A percentile compares a stretch with the other conserved stretches of the same genome.
Conservation (phyloP, 257 asterid genomes). For the Ligustrum vulgare region DNA sequence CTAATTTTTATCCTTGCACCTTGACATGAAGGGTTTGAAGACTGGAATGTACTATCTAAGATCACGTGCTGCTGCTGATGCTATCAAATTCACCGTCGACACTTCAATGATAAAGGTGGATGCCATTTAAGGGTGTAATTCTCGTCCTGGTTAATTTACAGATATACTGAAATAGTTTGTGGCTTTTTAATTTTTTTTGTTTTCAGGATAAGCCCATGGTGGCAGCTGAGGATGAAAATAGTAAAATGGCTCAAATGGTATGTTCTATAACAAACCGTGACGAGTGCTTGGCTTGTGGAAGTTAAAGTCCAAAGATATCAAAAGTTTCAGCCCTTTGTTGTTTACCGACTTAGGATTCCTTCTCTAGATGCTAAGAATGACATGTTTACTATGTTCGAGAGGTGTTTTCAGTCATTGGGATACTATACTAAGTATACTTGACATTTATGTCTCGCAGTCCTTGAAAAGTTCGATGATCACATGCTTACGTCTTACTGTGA, state of each 20-base stretch:
- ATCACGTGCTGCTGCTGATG: constrained; percentile 60
- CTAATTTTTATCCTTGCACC: neutral
- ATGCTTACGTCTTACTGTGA: constrained; percentile 1
- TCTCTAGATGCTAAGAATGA: neutral
- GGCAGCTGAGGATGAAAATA: constrained; percentile 44
- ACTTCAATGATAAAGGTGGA: constrained; percentile 43
- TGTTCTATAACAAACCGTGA: constrained; percentile 83
- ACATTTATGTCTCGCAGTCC: constrained; percentile 2
- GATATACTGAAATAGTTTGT: neutral
- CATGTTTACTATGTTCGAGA: neutral
- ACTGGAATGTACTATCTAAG: constrained; percentile 57
- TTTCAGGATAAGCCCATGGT: constrained; percentile 38
- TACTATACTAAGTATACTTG: neutral
- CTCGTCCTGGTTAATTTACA: neutral
- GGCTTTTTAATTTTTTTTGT: neutral
- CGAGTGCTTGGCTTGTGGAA: constrained; percentile 87
- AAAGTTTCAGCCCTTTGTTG: neutral
- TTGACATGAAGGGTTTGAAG: constrained; percentile 44
- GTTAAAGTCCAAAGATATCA: constrained; percentile 27
- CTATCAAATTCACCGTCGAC: constrained; percentile 54
- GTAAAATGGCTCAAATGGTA: constrained; percentile 75
- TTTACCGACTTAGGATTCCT: neutral
- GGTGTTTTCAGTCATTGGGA: neutral
- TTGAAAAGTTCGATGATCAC: constrained; percentile 4
- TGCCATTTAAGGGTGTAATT: neutral